phyloP scores from a whole-genome alignment of 2,329 filamentous ascomycete species.

The Falciphora oryzae region DNA sequence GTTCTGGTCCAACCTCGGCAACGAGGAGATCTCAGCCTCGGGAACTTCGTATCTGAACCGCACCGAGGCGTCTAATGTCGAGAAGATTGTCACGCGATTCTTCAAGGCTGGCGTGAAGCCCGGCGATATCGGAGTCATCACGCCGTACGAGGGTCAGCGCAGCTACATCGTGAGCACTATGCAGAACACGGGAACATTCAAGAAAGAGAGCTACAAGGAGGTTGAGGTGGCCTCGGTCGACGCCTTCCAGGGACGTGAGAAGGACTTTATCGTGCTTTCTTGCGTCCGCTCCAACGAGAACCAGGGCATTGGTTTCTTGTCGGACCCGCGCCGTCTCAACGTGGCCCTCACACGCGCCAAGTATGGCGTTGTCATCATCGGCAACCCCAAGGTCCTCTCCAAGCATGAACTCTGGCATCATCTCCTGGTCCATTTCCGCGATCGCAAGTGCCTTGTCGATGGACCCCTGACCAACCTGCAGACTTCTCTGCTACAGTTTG shows the following conservation, averaged over 20 bases:
- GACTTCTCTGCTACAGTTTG: conserved; percentile 90
- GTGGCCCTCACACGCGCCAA: conserved; percentile 95
- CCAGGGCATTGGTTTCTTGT: conserved; percentile 97
- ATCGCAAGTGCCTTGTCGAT: conserved; percentile 91
- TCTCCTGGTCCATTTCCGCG: conserved; percentile 92
- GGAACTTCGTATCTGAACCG: conserved; percentile 98
- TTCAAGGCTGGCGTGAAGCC: conserved; percentile 98
- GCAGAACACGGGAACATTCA: conserved; percentile 95
- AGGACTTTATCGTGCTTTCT: conserved; percentile 97
- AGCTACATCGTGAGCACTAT: conserved; percentile 99
- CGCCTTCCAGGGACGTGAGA: conserved; percentile 97
- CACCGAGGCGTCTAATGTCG: conserved; percentile 93
- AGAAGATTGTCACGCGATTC: conserved; percentile 97
- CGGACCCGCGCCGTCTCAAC: conserved; percentile 93
- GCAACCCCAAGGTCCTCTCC: conserved; percentile 93
- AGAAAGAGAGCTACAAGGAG: conserved; percentile 98
- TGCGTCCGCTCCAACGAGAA: conserved; percentile 98
- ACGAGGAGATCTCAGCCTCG: conserved; percentile 96
- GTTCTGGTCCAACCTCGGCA: conserved; percentile 99
- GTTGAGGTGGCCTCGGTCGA: conserved; percentile 98
- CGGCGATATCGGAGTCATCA: conserved; percentile 92
- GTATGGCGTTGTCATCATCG: conserved; percentile 91
- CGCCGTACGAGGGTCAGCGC: conserved; percentile 95
- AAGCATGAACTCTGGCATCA: conserved; percentile 99
- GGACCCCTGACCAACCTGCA: conserved; percentile 95